Evolutionary conservation across 139 green algal genomes (phyloP).

Genomic region (Picochlorum sp.): DNA sequence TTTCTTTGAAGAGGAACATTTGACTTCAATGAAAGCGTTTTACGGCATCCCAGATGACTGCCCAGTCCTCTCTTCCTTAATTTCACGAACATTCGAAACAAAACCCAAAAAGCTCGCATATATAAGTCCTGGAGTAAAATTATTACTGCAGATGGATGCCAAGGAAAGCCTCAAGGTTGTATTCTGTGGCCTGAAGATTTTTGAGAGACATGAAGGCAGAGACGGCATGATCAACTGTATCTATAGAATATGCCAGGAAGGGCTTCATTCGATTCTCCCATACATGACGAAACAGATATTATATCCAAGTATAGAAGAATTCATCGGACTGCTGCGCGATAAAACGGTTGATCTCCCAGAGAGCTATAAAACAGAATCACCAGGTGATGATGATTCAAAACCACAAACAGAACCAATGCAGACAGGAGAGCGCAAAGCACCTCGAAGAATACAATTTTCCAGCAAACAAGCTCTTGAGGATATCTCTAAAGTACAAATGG

Average conservation of each 20-base stretch:
- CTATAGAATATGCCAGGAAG: conserved; percentile 86
- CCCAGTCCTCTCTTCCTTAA: conserved; percentile 10
- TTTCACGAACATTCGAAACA: conserved; percentile 9
- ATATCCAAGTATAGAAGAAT: conserved; percentile 36
- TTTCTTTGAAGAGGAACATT: conserved; percentile 29
- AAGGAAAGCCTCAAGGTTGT: conserved; percentile 67
- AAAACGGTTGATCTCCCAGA: conserved; percentile 18
- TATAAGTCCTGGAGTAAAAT: conserved; percentile 26
- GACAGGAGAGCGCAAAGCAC: not conserved
- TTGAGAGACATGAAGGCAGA: conserved; percentile 73
- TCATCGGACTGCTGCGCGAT: conserved; percentile 48
- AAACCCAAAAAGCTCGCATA: conserved; percentile 37
- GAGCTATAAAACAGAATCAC: conserved; percentile 10
- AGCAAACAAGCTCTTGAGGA: not conserved
- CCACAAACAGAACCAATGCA: not conserved
- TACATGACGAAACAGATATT: conserved; percentile 64
- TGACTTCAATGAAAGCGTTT: conserved; percentile 45
- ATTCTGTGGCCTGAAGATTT: conserved; percentile 75
- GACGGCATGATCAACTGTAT: conserved; percentile 43
- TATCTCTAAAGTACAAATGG: conserved; percentile 10
- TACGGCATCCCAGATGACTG: conserved; percentile 55
- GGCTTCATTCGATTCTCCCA: conserved; percentile 69
- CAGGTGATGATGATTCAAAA: not conserved
- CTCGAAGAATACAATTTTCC: not conserved
- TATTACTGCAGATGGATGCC: conserved; percentile 62